Evolutionary conservation across 2,329 filamentous ascomycete species (phyloP).

Genomic region (Colletotrichum eleusines): DNA sequence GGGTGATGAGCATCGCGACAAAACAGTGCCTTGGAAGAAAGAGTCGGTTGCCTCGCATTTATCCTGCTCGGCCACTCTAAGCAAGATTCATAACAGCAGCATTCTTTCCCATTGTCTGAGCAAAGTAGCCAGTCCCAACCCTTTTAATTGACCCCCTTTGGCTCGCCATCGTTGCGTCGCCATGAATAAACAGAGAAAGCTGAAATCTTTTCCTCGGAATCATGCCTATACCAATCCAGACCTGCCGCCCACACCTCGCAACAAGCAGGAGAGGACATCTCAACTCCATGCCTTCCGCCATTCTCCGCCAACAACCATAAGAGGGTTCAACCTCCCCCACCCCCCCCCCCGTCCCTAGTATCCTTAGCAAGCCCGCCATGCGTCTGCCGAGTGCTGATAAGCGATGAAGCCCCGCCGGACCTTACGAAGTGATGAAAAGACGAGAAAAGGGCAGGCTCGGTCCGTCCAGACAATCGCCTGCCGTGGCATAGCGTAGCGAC

Average conservation of each 20-base stretch:
- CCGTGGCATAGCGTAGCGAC: conserved; percentile 16
- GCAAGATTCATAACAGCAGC: conserved; percentile 31
- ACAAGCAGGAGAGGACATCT: conserved; percentile 35
- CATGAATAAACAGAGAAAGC: conserved; percentile 41
- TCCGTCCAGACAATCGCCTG: conserved; percentile 31
- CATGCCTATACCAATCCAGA: conserved; percentile 41
- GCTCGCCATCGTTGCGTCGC: conserved; percentile 40
- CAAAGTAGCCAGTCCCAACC: conserved; percentile 40
- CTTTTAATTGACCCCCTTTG: conserved; percentile 41
- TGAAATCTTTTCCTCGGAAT: conserved; percentile 42
- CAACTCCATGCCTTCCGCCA: conserved; percentile 23
- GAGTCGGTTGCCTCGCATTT: conserved; percentile 17
- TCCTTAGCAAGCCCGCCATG: conserved; percentile 22
- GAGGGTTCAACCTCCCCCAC: conserved; percentile 9
- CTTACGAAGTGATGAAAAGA: conserved; percentile 37
- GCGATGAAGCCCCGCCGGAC: conserved; percentile 28
- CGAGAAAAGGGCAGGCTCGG: conserved; percentile 31
- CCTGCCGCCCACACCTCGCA: conserved; percentile 27
- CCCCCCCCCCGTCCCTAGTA: too few relatives aligned
- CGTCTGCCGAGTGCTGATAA: conserved; percentile 35
- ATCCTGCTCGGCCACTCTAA: conserved; percentile 22
- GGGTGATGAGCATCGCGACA: background rate
- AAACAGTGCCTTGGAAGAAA: background rate
- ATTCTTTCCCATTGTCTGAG: conserved; percentile 40
- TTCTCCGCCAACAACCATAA: conserved; percentile 24